Percentiles rank a stretch among this genome's conserved stretches.
These are phyloP conservation scores for Colletotrichum limetticola DNA, from an alignment of 2,329 filamentous ascomycete genomes.

Conservation along the genomic window DNA sequence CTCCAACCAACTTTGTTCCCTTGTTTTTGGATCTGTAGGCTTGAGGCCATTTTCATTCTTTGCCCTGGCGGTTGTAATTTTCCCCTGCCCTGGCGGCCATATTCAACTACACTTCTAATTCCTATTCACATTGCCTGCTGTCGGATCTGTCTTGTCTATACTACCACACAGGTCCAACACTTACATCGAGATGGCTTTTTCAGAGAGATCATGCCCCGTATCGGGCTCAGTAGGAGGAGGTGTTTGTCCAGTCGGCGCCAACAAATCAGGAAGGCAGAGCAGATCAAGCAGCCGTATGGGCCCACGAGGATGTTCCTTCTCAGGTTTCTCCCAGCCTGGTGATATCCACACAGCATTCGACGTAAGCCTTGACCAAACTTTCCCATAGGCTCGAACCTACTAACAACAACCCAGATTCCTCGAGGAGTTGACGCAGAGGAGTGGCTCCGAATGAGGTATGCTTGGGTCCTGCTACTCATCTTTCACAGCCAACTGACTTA, in stretches of 20 bases:
- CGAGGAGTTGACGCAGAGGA: slow-evolving; percentile 55
- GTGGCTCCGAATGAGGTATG: slow-evolving; percentile 56
- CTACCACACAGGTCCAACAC: background rate
- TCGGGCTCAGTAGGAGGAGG: slow-evolving; percentile 41
- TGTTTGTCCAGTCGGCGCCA: slow-evolving; percentile 39
- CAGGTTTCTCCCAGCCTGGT: slow-evolving; percentile 42
- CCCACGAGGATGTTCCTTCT: slow-evolving; percentile 46
- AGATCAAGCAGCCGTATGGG: slow-evolving; percentile 36
- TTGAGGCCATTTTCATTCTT: slow-evolving; percentile 12
- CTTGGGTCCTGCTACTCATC: background rate
- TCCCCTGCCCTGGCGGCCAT: slow-evolving; percentile 18
- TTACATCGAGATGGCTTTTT: slow-evolving; percentile 38
- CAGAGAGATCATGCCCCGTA: slow-evolving; percentile 44
- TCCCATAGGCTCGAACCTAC: background rate
- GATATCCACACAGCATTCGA: slow-evolving; percentile 48
- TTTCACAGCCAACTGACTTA: slow-evolving; percentile 6
- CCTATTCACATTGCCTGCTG: background rate
- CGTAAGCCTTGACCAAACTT: slow-evolving; percentile 39
- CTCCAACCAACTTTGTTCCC: background rate
- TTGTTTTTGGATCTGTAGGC: background rate
- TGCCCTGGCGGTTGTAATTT: slow-evolving; percentile 20
- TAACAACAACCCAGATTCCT: slow-evolving; percentile 50
- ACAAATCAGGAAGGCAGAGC: slow-evolving; percentile 21
- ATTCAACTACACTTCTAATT: slow-evolving; percentile 6
- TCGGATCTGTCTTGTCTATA: background rate